phyloP scores from a whole-genome alignment of 108 stramenopile species.

The Craspedostauros australis region DNA sequence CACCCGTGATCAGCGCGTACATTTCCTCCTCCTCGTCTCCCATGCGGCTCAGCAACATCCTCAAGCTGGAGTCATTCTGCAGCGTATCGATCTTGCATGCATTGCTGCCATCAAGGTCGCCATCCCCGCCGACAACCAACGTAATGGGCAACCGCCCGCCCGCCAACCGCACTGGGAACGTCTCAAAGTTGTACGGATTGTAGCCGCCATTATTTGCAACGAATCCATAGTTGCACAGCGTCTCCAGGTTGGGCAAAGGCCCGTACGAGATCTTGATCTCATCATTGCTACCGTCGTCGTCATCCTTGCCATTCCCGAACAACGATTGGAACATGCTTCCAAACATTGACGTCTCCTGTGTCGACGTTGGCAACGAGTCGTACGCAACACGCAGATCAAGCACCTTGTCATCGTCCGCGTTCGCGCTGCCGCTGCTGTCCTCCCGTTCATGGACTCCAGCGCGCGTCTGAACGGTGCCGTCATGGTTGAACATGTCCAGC shows the following conservation, averaged over 20 bases:
- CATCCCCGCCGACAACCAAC: no score
- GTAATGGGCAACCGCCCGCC: no score
- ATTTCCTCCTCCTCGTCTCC: no score
- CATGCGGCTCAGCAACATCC: no score
- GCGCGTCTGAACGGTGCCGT: slow-evolving; percentile 39
- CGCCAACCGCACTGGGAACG: slow-evolving; percentile 45
- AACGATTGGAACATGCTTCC: no score
- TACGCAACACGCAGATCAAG: slow-evolving; percentile 20
- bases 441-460: slow-evolving; percentile 10
- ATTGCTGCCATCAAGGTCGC: no score
- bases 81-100: no score
- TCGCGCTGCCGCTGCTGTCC: slow-evolving; percentile 3
- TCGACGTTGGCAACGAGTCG: neutral
- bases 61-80: no score
- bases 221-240: slow-evolving; percentile 71
- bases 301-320: slow-evolving; percentile 5
- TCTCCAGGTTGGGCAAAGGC: slow-evolving; percentile 60
- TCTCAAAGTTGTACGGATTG: slow-evolving; percentile 56
- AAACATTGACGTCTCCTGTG: no score
- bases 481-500: slow-evolving; percentile 78
- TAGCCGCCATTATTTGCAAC: slow-evolving; percentile 13
- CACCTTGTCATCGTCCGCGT: slow-evolving; percentile 24
- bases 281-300: slow-evolving; percentile 9
- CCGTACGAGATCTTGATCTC: slow-evolving; percentile 72
- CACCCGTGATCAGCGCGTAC: no score